Percentiles rank a stretch among this genome's conserved stretches.
phyloP scores from a whole-genome alignment of 306 rosid species.

The Trifolium fragiferum region DNA sequence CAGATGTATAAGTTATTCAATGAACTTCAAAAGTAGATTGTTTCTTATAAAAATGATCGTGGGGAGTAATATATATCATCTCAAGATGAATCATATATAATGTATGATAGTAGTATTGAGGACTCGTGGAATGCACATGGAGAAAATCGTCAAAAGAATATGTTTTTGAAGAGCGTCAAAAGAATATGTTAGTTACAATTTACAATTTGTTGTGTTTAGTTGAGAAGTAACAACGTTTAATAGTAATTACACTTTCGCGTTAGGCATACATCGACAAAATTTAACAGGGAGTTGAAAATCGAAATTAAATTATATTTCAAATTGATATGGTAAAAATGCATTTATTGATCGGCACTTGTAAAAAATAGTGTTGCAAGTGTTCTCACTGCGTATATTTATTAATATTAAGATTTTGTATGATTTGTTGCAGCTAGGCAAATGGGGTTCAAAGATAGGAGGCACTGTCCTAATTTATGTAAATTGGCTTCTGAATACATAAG shows the following conservation, averaged over 20 bases:
- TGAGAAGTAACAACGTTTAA: too few relatives aligned
- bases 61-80: not conserved
- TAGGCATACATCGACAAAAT: too few relatives aligned
- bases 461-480: conserved; percentile 84
- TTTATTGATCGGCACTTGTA: not conserved
- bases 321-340: too few relatives aligned
- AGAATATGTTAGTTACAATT: not conserved
- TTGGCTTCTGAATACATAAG: conserved; percentile 82
- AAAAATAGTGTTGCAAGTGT: not conserved
- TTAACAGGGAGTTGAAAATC: too few relatives aligned
- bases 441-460: conserved; percentile 79
- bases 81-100: not conserved
- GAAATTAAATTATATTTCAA: too few relatives aligned
- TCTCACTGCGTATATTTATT: not conserved
- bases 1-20: too few relatives aligned
- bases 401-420: conserved; percentile 2
- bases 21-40: too few relatives aligned
- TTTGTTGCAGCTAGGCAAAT: conserved; percentile 89
- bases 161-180: too few relatives aligned
- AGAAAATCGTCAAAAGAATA: not conserved
- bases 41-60: too few relatives aligned
- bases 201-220: not conserved
- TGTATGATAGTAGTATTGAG: not conserved
- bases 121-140: not conserved
- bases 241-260: too few relatives aligned